Percentiles rank a stretch among this genome's conserved stretches.
phyloP scores from a whole-genome alignment of 139 green algal genomes.

The Coccomyxa sp. region DNA sequence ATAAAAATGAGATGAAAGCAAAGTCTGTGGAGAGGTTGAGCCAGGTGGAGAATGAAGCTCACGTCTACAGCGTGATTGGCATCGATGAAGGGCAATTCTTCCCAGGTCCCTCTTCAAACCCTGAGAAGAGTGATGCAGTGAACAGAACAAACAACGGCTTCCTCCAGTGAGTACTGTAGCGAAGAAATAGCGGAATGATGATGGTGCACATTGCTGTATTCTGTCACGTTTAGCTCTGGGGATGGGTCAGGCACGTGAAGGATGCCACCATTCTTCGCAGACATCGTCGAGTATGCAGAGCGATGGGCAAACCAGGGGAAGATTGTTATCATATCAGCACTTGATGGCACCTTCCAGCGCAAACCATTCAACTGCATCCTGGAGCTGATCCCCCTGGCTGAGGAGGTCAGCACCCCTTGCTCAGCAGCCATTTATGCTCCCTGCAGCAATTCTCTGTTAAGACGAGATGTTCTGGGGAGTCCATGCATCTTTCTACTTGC shows the following conservation, averaged over 20 bases:
- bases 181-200: background rate
- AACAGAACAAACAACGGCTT: background rate
- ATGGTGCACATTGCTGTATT: background rate
- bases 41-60: slow-evolving; percentile 11
- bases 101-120: slow-evolving; percentile 5
- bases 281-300: slow-evolving; percentile 16
- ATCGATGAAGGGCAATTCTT: slow-evolving; percentile 24
- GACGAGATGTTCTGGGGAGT: background rate
- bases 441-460: background rate
- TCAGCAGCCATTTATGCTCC: background rate
- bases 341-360: slow-evolving; percentile 20
- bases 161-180: background rate
- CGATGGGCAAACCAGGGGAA: slow-evolving; percentile 17
- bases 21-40: background rate
- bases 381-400: slow-evolving; percentile 13
- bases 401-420: slow-evolving; percentile 5
- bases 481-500: too few relatives aligned
- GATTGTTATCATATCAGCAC: slow-evolving; percentile 15
- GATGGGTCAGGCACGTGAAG: background rate
- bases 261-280: background rate
- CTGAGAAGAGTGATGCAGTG: background rate
- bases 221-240: too few relatives aligned
- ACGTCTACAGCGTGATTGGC: slow-evolving; percentile 15
- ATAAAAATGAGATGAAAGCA: slow-evolving; percentile 4
- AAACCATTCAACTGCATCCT: slow-evolving; percentile 11